Base-by-base conservation (phyloP, 2,329 filamentous ascomycete genomes). In the Phaeophleospora eucalypticola region DNA sequence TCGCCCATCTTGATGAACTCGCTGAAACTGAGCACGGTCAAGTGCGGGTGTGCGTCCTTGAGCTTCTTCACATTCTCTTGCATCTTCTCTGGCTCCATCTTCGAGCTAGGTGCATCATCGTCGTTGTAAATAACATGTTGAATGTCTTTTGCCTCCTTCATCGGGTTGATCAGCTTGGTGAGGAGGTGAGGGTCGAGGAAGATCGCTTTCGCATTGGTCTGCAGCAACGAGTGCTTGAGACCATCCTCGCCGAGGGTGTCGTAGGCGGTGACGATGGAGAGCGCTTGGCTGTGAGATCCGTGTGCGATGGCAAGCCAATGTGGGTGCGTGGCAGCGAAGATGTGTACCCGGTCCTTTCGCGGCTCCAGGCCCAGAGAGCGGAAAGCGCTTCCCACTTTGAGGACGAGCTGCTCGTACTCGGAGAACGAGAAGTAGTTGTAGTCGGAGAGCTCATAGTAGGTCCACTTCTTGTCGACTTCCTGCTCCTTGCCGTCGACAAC, bases 201-300 rank as follows among this genome's bases (percentile, higher is more conserved):
- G 75, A 96, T 91, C 67, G 84, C 84, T 60, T 82, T 82, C 43
- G 88, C 85, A 52, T 82, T 76, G 43, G 89, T 93, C 71, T 95
- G 87, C 17, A 83, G 76, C 54, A 96, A 79, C 2, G 89, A 94
- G 73, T 95, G 89, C 71, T 85, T 82, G 53, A 96, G 79, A 38
- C 89, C 90, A 52, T 84, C 82, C 61, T 88, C 80, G 44, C 90
- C 90, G 36, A 96, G 83, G 21, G 89, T 95, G 68, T 96, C 90
- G 70, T 96, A 96, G 41, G 90, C 89, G 37, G 91, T 97, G 41
- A 96, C 91, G 57, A 96, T 90, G 49, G 87, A 82, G 66, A 96
- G 82, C 36, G 87, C 90, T 70, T 97, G 91, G 14, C 89, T 90
- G 16, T 83, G 71, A 46, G 80, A 85, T 74, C 74, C 65, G 37